phyloP scores from a whole-genome alignment of 495 filamentous ascomycete species.

The Astrothelium subdiscretum region DNA sequence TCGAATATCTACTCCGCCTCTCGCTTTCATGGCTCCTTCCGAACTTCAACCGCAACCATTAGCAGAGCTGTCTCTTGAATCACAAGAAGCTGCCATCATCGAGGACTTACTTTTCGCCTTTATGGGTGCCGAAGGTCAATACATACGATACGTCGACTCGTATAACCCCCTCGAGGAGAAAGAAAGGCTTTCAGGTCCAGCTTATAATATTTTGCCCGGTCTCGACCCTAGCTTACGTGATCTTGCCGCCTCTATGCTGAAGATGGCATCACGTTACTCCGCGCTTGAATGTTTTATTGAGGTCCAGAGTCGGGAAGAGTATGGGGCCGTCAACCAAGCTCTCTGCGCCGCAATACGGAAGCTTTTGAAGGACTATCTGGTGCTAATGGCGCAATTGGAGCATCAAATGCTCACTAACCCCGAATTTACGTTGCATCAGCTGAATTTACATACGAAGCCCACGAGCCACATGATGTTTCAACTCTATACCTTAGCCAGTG shows the following conservation, averaged over 20 bases:
- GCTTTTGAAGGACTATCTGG: conserved; percentile 81
- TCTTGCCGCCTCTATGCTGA: conserved; percentile 75
- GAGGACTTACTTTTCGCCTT: conserved; percentile 90
- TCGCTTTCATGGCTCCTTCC: conserved; percentile 60
- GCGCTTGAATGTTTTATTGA: conserved; percentile 90
- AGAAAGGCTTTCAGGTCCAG: conserved; percentile 69
- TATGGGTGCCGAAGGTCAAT: conserved; percentile 98
- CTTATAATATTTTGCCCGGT: conserved; percentile 67
- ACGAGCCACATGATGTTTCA: conserved; percentile 84
- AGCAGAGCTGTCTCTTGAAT: conserved; percentile 58
- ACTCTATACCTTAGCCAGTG: conserved; percentile 73
- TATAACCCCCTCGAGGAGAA: conserved; percentile 80
- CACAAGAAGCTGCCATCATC: conserved; percentile 73
- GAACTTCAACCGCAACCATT: conserved; percentile 61
- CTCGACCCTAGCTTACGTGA: conserved; percentile 86
- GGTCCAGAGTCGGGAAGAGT: conserved; percentile 84
- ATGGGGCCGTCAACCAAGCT: conserved; percentile 91
- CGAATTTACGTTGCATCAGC: conserved; percentile 78
- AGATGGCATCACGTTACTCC: conserved; percentile 88
- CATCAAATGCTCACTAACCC: conserved; percentile 78
- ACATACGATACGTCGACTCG: conserved; percentile 70
- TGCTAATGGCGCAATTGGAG: conserved; percentile 86
- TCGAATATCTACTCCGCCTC: conserved; percentile 73
- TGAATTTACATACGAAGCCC: conserved; percentile 82
- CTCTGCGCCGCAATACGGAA: conserved; percentile 88